phyloP scores from a whole-genome alignment of 2,329 filamentous ascomycete species.

The Erysiphe pulchra region DNA sequence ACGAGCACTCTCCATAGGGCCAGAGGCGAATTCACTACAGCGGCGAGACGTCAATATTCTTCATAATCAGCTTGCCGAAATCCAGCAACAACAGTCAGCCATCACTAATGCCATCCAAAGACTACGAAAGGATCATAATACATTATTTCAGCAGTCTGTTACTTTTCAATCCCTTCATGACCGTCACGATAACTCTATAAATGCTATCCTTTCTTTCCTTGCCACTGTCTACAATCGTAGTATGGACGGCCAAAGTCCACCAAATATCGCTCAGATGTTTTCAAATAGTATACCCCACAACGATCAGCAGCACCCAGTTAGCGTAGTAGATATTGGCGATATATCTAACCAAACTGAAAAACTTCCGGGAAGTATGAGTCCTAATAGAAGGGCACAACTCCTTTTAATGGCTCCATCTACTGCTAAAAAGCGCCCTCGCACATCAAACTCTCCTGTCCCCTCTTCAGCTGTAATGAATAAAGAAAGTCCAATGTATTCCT shows the following conservation, averaged over 20 bases:
- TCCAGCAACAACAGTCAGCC: constrained; percentile 65
- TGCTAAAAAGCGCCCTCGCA: constrained; percentile 7
- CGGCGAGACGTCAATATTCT: constrained; percentile 56
- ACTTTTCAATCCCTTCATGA: constrained; percentile 81
- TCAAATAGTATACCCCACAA: constrained; percentile 43
- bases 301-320: constrained; percentile 23
- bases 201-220: constrained; percentile 90
- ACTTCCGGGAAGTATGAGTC: constrained; percentile 8
- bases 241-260: constrained; percentile 55
- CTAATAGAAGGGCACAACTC: constrained; percentile 10
- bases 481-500: not conserved
- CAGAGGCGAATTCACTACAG: constrained; percentile 21
- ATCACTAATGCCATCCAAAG: constrained; percentile 64
- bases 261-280: constrained; percentile 68
- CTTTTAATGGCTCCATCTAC: constrained; percentile 13
- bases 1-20: constrained; percentile 14
- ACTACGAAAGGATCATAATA: constrained; percentile 63
- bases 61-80: constrained; percentile 52
- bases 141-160: constrained; percentile 66
- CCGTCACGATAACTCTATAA: constrained; percentile 95
- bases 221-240: constrained; percentile 92
- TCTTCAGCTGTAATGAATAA: not conserved
- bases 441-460: constrained; percentile 5
- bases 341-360: constrained; percentile 15
- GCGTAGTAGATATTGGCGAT: constrained; percentile 34